Evolutionary conservation across 2,329 filamentous ascomycete species (phyloP).

Genomic region (Sclerotiophoma versabilis): DNA sequence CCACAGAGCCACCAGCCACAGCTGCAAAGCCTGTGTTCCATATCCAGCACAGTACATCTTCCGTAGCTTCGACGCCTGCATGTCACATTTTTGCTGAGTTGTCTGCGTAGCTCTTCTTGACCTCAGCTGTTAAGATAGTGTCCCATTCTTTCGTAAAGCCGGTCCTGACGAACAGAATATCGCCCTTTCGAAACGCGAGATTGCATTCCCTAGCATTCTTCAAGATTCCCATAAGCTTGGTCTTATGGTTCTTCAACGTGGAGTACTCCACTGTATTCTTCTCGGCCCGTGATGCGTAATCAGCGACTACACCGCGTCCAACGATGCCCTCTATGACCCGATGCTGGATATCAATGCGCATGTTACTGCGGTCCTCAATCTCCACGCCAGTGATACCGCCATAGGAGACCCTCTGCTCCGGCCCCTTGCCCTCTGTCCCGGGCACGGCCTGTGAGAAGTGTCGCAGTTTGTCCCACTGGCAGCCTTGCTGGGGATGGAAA

Average conservation of each 20-base stretch:
- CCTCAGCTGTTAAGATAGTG: slow-evolving; percentile 11
- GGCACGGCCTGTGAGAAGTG: slow-evolving; percentile 20
- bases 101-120: slow-evolving; percentile 31
- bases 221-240: slow-evolving; percentile 17
- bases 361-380: slow-evolving; percentile 27
- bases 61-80: slow-evolving; percentile 30
- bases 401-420: slow-evolving; percentile 26
- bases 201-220: slow-evolving; percentile 21
- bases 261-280: slow-evolving; percentile 23
- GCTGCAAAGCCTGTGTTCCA: slow-evolving; percentile 42
- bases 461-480: not conserved
- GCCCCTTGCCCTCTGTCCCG: slow-evolving; percentile 6
- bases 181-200: slow-evolving; percentile 24
- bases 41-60: slow-evolving; percentile 40
- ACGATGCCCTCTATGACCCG: slow-evolving; percentile 30
- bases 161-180: slow-evolving; percentile 30
- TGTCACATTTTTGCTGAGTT: slow-evolving; percentile 37
- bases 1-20: slow-evolving; percentile 45
- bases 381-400: slow-evolving; percentile 27
- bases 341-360: slow-evolving; percentile 23
- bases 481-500: slow-evolving; percentile 3
- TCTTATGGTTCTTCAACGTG: slow-evolving; percentile 14
- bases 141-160: slow-evolving; percentile 28
- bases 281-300: slow-evolving; percentile 26
- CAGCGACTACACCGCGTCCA: slow-evolving; percentile 29